These are phyloP conservation scores for Diaporthe sp. DNA, from an alignment of 2,329 filamentous ascomycete species.

Conservation along the genomic window DNA sequence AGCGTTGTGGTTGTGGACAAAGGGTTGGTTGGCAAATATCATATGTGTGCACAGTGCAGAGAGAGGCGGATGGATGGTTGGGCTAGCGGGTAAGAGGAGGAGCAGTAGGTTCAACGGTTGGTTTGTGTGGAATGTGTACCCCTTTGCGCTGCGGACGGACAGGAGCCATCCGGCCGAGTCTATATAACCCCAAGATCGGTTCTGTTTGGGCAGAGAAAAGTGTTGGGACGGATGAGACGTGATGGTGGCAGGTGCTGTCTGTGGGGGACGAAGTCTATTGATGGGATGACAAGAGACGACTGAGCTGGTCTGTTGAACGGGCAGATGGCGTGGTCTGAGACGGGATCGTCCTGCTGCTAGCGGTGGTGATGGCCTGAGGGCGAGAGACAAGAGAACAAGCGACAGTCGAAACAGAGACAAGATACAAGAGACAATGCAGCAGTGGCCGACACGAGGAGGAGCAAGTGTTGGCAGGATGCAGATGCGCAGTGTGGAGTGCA, in stretches of 20 bases:
- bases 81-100: constrained; percentile 26
- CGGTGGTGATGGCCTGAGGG: constrained; percentile 15
- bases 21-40: constrained; percentile 10
- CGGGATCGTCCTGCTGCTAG: constrained; percentile 33
- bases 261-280: constrained; percentile 25
- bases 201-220: constrained; percentile 25
- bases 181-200: constrained; percentile 38
- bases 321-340: constrained; percentile 15
- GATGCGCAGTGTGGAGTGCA: not conserved
- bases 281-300: constrained; percentile 26
- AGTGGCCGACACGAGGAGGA: not conserved
- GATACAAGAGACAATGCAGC: not conserved
- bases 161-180: constrained; percentile 39
- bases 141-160: constrained; percentile 39
- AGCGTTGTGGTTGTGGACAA: not conserved
- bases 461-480: constrained; percentile 12
- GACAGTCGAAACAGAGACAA: not conserved
- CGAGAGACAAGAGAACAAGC: not conserved
- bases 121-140: constrained; percentile 40
- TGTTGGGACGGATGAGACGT: constrained; percentile 35
- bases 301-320: constrained; percentile 11
- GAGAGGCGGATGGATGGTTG: not conserved
- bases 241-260: constrained; percentile 14
- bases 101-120: constrained; percentile 32
- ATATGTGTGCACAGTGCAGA: not conserved